A percentile compares a stretch with the other conserved stretches of the same genome.
phyloP scores from a whole-genome alignment of 331 rosid genomes.

The Stylosanthes scabra region DNA sequence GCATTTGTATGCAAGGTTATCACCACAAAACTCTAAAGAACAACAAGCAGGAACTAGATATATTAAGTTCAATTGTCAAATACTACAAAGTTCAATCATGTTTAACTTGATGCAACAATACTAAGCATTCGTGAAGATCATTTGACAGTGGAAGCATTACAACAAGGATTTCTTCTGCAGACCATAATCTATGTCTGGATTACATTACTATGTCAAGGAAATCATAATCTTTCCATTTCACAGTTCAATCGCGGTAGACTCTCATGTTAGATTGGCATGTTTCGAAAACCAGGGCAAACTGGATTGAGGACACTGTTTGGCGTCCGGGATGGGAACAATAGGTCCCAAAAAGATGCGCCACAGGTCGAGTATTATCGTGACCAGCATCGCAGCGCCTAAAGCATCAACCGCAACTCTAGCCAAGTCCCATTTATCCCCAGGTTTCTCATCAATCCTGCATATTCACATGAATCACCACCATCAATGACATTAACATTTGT shows the following conservation, averaged over 20 bases:
- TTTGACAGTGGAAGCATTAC: conserved; percentile 35
- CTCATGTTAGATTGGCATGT: conserved; percentile 48
- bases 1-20: too few species aligned
- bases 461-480: conserved; percentile 37
- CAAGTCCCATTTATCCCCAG: conserved; percentile 80
- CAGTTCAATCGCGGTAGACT: conserved; percentile 7
- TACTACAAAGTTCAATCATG: neutral
- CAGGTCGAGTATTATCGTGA: conserved; percentile 89
- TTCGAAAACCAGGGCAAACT: conserved; percentile 89
- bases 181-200: conserved; percentile 4
- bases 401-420: conserved; percentile 88
- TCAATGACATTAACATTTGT: neutral
- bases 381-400: conserved; percentile 96
- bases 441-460: conserved; percentile 93
- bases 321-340: conserved; percentile 54
- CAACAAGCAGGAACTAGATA: neutral
- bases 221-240: conserved; percentile 22
- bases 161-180: conserved; percentile 27
- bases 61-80: conserved; percentile 5
- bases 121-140: conserved; percentile 31
- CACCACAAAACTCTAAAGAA: neutral
- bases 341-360: conserved; percentile 99
- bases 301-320: conserved; percentile 71
- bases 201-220: neutral
- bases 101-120: conserved; percentile 26